phyloP scores from a whole-genome alignment of 805 yeast genomes.

The Kazachstania kunashirensis region DNA sequence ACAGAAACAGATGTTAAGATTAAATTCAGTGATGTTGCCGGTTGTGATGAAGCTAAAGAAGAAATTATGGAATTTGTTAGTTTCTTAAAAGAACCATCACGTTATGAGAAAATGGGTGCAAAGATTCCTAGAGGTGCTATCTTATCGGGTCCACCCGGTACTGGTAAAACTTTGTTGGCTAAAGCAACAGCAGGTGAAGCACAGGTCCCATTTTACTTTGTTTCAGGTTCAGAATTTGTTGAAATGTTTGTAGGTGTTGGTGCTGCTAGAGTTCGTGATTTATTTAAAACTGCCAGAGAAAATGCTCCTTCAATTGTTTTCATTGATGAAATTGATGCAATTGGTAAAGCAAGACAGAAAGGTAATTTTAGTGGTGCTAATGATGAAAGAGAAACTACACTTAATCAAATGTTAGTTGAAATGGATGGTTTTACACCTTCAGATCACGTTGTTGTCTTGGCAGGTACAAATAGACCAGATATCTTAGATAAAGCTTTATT shows the following conservation, averaged over 20 bases:
- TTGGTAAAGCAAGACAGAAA: conserved; percentile 83
- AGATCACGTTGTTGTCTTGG: conserved; percentile 92
- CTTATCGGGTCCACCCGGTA: conserved; percentile 97
- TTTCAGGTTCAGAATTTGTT: conserved; percentile 94
- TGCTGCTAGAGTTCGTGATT: conserved; percentile 93
- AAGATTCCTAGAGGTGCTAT: conserved; percentile 98
- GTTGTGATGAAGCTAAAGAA: conserved; percentile 92
- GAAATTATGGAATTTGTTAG: conserved; percentile 97
- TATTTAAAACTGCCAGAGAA: conserved; percentile 84
- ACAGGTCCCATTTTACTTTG: conserved; percentile 91
- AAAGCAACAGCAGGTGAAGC: conserved; percentile 99
- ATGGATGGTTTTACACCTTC: conserved; percentile 94
- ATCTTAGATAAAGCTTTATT: conserved; percentile 84
- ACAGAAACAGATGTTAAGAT: conserved; percentile 85
- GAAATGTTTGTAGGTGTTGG: conserved; percentile 99
- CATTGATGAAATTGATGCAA: conserved; percentile 99
- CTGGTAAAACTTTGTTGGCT: conserved; percentile 94
- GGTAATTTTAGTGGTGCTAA: conserved; percentile 68
- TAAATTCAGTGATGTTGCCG: conserved; percentile 91
- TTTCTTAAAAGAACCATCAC: conserved; percentile 80
- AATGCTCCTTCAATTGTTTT: conserved; percentile 94
- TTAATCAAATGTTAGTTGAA: conserved; percentile 91
- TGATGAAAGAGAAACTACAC: conserved; percentile 94
- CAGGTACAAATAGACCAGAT: conserved; percentile 96
- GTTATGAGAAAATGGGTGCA: conserved; percentile 90